Base-by-base conservation (phyloP, 176 grass and related monocot species). In the Poa pratensis region DNA sequence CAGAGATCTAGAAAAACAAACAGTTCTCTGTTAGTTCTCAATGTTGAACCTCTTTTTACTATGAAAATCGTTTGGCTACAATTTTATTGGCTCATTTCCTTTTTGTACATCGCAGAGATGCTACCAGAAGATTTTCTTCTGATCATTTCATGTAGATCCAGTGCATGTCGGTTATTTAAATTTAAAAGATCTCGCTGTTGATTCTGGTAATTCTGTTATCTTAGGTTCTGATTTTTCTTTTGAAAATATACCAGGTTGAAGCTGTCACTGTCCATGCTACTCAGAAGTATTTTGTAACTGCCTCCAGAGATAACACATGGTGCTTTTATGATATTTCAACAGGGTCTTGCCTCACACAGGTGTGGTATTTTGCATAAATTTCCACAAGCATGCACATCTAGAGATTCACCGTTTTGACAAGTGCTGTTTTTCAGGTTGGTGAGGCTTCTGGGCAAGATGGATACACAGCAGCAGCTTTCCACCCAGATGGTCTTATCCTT, bases 401-500 rank as follows among this genome's bases (percentile, higher is more conserved):
- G 72, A 53, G 48, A 19, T 75, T 63, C 17, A 45, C 26, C 7
- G 43, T 78, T 34, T 71, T 84, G 37, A 73, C 14, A 27, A 42
- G 48, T 75, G 30, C 24, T 89, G 76, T 75, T 80, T 53, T 83
- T 63, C 79, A 99, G 97, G 91, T 99, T 86, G 85, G 92, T 0
- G 97, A 99, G 69, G 75, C 79, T 89, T 84, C 85, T 65, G 79
- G 80, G 69, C 83, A 94, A 86, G 94, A 96, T 57, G 97, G 94
- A 53, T 99, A 96, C 82, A 96, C 91, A 37, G 86, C 94, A 74
- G 94, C 94, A 18, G 83, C 93, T 64, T 96, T 99, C 63, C 97
- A 99, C 80, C 97, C 97, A 79, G 97, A 99, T 80, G 94, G 97
- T 77, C 91, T 99, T 80, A 99, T 99, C 61, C 97, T 99, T 68